Percentiles rank a stretch among this genome's conserved stretches.
Conservation (phyloP, 192 early-diverging fungal genomes). For the Backusella macrospora region DNA sequence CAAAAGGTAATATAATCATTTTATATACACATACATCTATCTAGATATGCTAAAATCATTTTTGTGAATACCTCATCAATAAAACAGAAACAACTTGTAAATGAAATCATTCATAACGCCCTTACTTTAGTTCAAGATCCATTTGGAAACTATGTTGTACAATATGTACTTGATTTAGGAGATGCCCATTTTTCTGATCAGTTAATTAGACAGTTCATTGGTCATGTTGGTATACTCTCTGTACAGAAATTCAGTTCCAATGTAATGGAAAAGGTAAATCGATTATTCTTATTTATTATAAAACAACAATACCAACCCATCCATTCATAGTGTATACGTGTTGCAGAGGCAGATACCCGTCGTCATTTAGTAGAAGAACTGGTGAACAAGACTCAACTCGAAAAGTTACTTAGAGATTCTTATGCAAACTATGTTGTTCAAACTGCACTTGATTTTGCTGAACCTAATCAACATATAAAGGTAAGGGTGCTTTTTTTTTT, state of each 20-base stretch:
- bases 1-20: constrained; percentile 54
- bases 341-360: constrained; percentile 72
- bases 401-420: constrained; percentile 80
- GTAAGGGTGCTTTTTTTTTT: constrained; percentile 25
- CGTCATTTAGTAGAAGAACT: constrained; percentile 73
- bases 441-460: constrained; percentile 82
- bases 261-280: constrained; percentile 83
- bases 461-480: constrained; percentile 65
- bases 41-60: neutral
- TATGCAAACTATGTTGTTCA: constrained; percentile 93
- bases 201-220: constrained; percentile 76
- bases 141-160: constrained; percentile 92
- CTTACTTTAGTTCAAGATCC: constrained; percentile 83
- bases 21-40: neutral
- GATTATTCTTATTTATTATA: constrained; percentile 37
- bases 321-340: constrained; percentile 70
- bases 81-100: constrained; percentile 64
- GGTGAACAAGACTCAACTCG: constrained; percentile 71
- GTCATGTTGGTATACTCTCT: constrained; percentile 71
- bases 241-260: constrained; percentile 92
- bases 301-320: neutral
- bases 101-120: constrained; percentile 72
- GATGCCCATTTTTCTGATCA: constrained; percentile 67
- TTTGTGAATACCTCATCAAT: neutral
- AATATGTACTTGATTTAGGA: constrained; percentile 85